Evolutionary conservation across 1,284 basidiomycete species (phyloP), one percentile per base, ranked within the genome.

Genomic region (Ceratobasidium sp.): DNA sequence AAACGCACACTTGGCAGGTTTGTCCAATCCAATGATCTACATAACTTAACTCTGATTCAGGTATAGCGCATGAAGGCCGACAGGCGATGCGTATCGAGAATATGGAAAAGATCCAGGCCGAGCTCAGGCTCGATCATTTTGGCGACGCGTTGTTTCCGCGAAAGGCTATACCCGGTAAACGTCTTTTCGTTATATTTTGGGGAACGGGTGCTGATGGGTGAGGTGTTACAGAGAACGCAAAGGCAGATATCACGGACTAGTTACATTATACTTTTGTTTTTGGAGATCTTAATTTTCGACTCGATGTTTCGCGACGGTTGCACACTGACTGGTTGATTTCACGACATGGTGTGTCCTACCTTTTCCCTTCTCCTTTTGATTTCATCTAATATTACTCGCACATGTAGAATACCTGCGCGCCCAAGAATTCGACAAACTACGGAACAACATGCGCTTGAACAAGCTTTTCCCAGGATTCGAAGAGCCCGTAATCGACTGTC

Each of bases 211-310:
- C 13, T 42, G 20, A 33, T 53, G 47, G 6, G 39, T 42, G 33
- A 23, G n/a, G 1, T 1, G 5, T 10, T 15, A 49, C 45, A 65
- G 63, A 49, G 33, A 26, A 63, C 7, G 53, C 60, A 56, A 61
- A 76, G 33, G n/a, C 33, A 37, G 93, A 95, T 81, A 84, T 94
- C 65, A 94, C 92, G 0, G 93, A 94, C 81, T 89, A 88, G 79
- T 96, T 95, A 80, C 95, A 97, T 81, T 90, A 91, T 80, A 89
- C 91, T 0, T 96, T 96, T 81, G 86, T 95, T 51, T 93, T 89
- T 79, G 94, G 94, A 3, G 94, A 95, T 82, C 87, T 94, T 58
- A 94, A 94, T 82, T 94, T 94, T 80, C 87, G 92, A 49, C 83
- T 94, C 61, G 89, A 77, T 37, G 73, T 80, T 23, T 74, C 79